Conservation (phyloP, 164 flowering plant genomes). For the Chimonanthus praecox region DNA sequence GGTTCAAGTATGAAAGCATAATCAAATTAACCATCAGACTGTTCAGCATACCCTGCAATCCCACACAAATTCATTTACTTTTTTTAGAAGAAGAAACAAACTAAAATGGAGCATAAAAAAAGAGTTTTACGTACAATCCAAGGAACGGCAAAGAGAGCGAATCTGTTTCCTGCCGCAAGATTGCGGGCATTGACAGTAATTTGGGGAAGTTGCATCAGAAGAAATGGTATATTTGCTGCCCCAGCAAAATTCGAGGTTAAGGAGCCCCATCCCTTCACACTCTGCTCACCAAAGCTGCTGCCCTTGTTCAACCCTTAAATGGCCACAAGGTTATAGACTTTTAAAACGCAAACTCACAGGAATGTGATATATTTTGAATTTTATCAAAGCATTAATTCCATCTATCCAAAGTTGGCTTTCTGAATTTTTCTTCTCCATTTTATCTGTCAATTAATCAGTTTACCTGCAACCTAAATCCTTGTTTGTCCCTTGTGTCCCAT, state of each 20-base stretch:
- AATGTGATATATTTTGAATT: no score
- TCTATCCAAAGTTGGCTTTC: no score
- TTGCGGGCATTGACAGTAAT: constrained; percentile 78
- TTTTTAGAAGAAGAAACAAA: no score
- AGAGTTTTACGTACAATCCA: constrained; percentile 57
- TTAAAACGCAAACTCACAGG: no score
- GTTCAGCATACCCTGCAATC: constrained; percentile 71
- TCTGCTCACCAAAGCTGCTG: constrained; percentile 1
- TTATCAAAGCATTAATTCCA: no score
- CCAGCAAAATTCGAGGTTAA: constrained; percentile 72
- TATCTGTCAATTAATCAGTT: no score
- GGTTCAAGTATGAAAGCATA: constrained; percentile 64
- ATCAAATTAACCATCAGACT: constrained; percentile 89
- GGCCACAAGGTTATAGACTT: no score
- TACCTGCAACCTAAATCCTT: no score
- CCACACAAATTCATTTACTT: background rate
- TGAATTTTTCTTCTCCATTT: no score
- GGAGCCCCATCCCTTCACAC: constrained; percentile 62
- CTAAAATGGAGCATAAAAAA: background rate
- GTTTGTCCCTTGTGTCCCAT: no score
- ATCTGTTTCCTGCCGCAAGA: constrained; percentile 64
- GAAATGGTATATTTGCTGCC: constrained; percentile 68
- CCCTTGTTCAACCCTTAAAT: no score
- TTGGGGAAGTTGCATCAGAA: constrained; percentile 75
- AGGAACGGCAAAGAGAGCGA: constrained; percentile 72